Conservation (phyloP, 441 rosid genomes). For the Arabidopsis hybrid region DNA sequence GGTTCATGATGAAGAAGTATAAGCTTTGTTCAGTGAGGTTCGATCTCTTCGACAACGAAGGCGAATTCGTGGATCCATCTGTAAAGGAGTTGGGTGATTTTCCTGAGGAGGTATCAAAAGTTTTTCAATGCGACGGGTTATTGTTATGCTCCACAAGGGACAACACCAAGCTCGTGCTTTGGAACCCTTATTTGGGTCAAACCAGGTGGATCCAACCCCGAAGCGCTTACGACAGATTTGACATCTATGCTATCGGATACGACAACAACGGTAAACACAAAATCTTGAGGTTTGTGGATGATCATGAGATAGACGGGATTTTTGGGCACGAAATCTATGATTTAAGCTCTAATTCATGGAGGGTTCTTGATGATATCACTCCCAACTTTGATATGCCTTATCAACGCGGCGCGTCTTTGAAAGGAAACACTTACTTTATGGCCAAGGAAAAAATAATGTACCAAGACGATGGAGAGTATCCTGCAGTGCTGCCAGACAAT, state of each 20-base stretch:
- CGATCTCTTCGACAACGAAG: background rate
- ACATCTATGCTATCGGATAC: background rate
- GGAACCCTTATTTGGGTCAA: background rate
- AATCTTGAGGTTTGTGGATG: background rate
- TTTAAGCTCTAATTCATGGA: background rate
- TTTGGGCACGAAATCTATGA: constrained; percentile 2
- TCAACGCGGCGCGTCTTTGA: background rate
- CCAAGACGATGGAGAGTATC: too few relatives aligned
- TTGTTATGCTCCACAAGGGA: background rate
- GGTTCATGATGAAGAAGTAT: background rate
- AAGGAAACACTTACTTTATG: constrained; percentile 1
- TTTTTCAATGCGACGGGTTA: background rate
- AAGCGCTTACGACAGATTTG: background rate
- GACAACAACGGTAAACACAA: background rate
- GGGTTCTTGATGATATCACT: background rate
- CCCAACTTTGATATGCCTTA: background rate
- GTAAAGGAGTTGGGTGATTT: background rate
- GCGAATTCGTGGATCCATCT: background rate
- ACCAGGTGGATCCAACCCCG: background rate
- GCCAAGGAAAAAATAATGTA: background rate
- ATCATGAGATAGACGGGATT: accelerated
- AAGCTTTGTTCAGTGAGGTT: background rate
- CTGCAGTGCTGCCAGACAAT: too few relatives aligned
- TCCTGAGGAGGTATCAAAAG: background rate
- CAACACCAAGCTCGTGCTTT: background rate